Evolutionary conservation across 495 filamentous ascomycete species (phyloP), one percentile per base, ranked within the genome.

Genomic region (Lasiosphaeria hispida): DNA sequence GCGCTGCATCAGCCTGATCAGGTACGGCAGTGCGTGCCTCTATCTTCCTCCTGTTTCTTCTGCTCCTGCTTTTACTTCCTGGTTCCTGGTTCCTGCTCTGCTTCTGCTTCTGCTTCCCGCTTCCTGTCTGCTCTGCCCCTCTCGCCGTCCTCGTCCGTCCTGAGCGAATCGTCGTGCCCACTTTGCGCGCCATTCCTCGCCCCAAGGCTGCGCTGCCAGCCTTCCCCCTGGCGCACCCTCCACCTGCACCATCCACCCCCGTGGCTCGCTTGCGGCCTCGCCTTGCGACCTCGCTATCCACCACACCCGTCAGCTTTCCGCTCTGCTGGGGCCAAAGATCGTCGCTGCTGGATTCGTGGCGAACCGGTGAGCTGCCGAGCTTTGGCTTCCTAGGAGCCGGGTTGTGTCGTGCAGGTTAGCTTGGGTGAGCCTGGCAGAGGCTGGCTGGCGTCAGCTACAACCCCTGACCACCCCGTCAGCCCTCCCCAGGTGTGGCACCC

Each of bases 391-490:
- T 45, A 36, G 49, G 54, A 54, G 44, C 59, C 53, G 18, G 45
- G 58, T 30, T 30, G 23, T 50, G 48, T 50, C 23, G 23, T 30
- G 23, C 23, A 30, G 23, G 23, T 30, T 30, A 30, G 23, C 23
- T 30, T 30, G 23, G 23, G 23, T 30, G 23, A 30, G 23, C 23
- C 23, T 30, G 23, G 23, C 23, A 30, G 23, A 30, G 23, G 23
- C 60, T 35, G 60, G 44, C 39, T 41, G 38, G 39, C 52, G 19
- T n/a, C 50, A 34, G 53, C 43, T 45, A 17, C 11, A 9, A 10
- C 62, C 55, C 68, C 48, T 51, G 59, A 54, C 55, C 37, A 41
- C 40, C 49, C 63, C 63, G 56, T 62, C 60, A 56, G 60, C 39
- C 44, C 55, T 57, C 36, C 34, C 59, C 53, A 48, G 47, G 61